Evolutionary conservation across 805 yeast species (phyloP).

Genomic region (Yarrowia keelungensis): DNA sequence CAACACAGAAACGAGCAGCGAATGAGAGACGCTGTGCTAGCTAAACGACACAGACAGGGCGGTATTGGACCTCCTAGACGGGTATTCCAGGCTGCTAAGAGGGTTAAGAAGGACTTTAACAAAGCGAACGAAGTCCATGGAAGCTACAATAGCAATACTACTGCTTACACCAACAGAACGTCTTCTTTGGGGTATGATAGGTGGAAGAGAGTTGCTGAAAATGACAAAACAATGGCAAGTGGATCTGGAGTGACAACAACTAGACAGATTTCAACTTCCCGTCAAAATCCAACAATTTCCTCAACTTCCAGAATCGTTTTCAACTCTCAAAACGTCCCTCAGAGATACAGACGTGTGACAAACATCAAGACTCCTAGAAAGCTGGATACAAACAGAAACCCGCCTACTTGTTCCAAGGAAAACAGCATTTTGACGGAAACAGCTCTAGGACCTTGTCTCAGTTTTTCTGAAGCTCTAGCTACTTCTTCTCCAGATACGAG

Average conservation of each 20-base stretch:
- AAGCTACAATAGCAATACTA: neutral
- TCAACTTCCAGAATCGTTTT: no score
- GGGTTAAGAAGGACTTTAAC: neutral
- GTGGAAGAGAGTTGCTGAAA: no score
- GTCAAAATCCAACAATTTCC: neutral
- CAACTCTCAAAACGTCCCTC: neutral
- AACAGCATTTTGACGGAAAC: neutral
- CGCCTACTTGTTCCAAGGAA: neutral
- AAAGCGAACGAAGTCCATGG: neutral
- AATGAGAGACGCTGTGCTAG: neutral
- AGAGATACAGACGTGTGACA: neutral
- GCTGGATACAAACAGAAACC: neutral
- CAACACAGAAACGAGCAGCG: constrained; percentile 13
- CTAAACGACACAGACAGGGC: neutral
- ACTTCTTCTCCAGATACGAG: neutral
- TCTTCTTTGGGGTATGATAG: no score
- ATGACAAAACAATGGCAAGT: neutral
- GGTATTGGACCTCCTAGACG: neutral
- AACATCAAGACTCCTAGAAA: no score
- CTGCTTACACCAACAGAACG: neutral
- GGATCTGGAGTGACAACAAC: neutral
- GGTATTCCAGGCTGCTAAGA: neutral
- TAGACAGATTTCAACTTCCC: neutral
- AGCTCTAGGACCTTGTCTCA: neutral
- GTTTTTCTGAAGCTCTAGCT: neutral